Percentiles rank a stretch among this genome's conserved stretches.
Conservation (phyloP, 176 grass and related monocot species). For the Avena insularis region DNA sequence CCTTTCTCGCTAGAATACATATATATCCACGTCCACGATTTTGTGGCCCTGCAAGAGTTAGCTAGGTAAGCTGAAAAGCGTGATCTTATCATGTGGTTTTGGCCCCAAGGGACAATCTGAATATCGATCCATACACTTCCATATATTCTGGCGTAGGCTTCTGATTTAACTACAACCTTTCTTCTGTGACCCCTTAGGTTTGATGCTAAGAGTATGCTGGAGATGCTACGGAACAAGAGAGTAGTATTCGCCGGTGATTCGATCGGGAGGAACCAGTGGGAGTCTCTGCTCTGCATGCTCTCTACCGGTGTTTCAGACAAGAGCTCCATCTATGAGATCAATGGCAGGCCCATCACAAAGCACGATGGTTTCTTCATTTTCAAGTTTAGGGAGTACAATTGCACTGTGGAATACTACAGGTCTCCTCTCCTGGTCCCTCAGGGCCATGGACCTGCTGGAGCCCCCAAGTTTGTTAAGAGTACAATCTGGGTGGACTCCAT, state of each 20-base stretch:
- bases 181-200: constrained; percentile 49
- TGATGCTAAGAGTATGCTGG: constrained; percentile 68
- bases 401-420: constrained; percentile 87
- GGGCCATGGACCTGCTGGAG: constrained; percentile 55
- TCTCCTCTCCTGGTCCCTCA: constrained; percentile 82
- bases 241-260: constrained; percentile 89
- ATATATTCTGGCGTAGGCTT: background rate
- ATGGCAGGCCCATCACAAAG: constrained; percentile 88
- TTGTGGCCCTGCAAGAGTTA: background rate
- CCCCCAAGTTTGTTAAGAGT: constrained; percentile 60
- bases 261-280: constrained; percentile 96
- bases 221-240: constrained; percentile 65
- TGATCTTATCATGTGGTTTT: background rate
- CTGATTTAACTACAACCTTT: constrained; percentile 2
- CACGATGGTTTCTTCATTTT: constrained; percentile 90
- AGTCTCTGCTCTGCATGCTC: constrained; percentile 91
- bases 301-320: constrained; percentile 61
- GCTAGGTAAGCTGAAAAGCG: background rate
- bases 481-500: constrained; percentile 69
- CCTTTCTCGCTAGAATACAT: background rate
- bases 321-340: constrained; percentile 85
- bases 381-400: constrained; percentile 86
- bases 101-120: background rate
- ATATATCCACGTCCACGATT: background rate
- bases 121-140: background rate